Conservation (phyloP, 495 filamentous ascomycete species). For the Penicillium egyptiacum region DNA sequence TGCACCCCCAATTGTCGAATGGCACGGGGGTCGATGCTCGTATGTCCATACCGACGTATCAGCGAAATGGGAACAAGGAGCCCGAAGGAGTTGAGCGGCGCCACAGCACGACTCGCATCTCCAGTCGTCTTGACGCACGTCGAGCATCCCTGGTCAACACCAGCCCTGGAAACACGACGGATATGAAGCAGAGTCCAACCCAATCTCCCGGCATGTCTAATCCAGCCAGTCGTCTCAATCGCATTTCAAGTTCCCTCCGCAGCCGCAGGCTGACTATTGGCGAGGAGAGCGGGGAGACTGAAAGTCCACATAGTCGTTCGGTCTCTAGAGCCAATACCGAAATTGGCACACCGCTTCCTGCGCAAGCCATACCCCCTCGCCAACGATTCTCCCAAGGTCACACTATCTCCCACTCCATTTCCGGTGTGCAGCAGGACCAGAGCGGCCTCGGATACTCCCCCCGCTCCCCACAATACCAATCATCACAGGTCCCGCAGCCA, state of each 20-base stretch:
- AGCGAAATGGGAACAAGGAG: conserved; percentile 46
- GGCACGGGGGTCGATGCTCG: conserved; percentile 34
- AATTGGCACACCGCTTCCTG: conserved; percentile 31
- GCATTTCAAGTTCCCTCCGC: conserved; percentile 41
- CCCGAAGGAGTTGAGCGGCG: conserved; percentile 35
- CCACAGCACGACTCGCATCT: conserved; percentile 59
- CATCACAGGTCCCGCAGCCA: conserved; percentile 27
- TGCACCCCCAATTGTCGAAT: conserved; percentile 29
- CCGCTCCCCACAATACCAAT: conserved; percentile 24
- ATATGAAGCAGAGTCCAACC: conserved; percentile 24
- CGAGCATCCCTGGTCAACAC: conserved; percentile 60
- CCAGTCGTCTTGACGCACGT: conserved; percentile 71
- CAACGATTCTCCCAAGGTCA: conserved; percentile 48
- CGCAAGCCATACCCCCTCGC: conserved; percentile 31
- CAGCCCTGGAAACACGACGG: conserved; percentile 24
- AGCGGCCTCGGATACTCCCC: conserved; percentile 21
- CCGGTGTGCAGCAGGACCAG: conserved; percentile 26
- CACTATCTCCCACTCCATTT: conserved; percentile 32
- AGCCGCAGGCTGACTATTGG: conserved; percentile 35
- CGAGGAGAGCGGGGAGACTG: conserved; percentile 31
- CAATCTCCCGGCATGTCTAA: conserved; percentile 32
- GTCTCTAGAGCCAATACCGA: conserved; percentile 45
- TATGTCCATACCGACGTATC: conserved; percentile 32
- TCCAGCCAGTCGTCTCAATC: conserved; percentile 38
- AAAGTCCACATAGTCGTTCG: conserved; percentile 31